Evolutionary conservation across 192 early-diverging fungal genomes (phyloP), one percentile per base, ranked within the genome.

Genomic region (Dissophora ornata): DNA sequence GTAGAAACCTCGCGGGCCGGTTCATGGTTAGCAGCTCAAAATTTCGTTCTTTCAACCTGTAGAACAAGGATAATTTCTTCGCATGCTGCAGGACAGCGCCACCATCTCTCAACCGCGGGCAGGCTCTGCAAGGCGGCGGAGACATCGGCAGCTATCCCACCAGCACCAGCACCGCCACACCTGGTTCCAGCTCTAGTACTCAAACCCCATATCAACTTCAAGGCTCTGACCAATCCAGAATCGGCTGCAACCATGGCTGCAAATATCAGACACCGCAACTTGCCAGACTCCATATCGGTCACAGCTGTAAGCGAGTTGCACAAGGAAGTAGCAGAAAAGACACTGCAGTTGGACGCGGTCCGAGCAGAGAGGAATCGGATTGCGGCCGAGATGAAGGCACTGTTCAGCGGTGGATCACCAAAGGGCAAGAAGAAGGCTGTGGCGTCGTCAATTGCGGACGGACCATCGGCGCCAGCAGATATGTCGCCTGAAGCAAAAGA

Each of bases 151-250:
- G n/a, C n/a, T n/a, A n/a, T n/a, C n/a, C n/a, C 67, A 16, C 2
- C 48, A 9, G 21, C 34, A 21, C n/a, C 45, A 25, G 33, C 42
- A 38, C 2, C 41, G 10, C n/a, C 51, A 24, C 32, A 62, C 4
- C 57, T 25, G 8, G 57, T 61, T 2, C 51, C 79, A 2, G 56
- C 69, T 10, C 24, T 71, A 55, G 57, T 60, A 8, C 38, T 81
- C 5, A 62, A 69, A 29, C 80, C 80, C 19, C 42, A 59, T 40
- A 63, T 90, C 46, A 89, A 94, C 71, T 94, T 91, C 84, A 83
- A 82, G 24, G 69, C 73, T 44, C 81, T 92, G 29, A 24, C 58
- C 3, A 50, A 62, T 26, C 80, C 86, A 21, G 84, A 88, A 57
- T 79, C 84, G 33, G 81, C 81, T 10, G 73, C 67, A 9, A 32